Evolutionary conservation across 2,329 filamentous ascomycete species (phyloP).

Genomic region (Monosporascus cannonballus): DNA sequence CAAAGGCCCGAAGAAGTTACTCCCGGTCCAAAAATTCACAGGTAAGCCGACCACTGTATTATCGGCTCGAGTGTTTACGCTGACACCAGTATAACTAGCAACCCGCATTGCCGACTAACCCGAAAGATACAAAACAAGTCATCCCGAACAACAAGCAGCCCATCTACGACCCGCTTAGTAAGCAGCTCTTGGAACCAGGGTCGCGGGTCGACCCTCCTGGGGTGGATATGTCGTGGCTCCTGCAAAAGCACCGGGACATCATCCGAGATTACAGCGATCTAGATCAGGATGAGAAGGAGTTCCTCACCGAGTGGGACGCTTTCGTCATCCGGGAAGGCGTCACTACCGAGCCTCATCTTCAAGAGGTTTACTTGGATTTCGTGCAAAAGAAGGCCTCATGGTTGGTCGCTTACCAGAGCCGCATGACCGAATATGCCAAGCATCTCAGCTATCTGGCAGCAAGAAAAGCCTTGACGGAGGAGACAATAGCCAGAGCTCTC

Average conservation of each 20-base stretch:
- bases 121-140: slow-evolving; percentile 29
- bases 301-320: slow-evolving; percentile 52
- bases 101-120: slow-evolving; percentile 9
- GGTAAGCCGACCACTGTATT: slow-evolving; percentile 8
- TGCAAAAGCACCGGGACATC: slow-evolving; percentile 53
- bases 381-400: slow-evolving; percentile 43
- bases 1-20: slow-evolving; percentile 12
- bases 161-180: slow-evolving; percentile 53
- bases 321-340: slow-evolving; percentile 46
- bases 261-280: slow-evolving; percentile 53
- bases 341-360: slow-evolving; percentile 46
- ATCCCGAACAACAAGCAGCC: slow-evolving; percentile 46
- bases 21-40: slow-evolving; percentile 12
- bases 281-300: slow-evolving; percentile 48
- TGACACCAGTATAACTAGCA: slow-evolving; percentile 11
- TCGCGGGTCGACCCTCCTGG: slow-evolving; percentile 37
- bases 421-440: slow-evolving; percentile 49
- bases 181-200: slow-evolving; percentile 43
- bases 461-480: slow-evolving; percentile 39
- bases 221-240: slow-evolving; percentile 46
- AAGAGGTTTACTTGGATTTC: slow-evolving; percentile 46
- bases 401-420: slow-evolving; percentile 42
- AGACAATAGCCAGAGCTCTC: slow-evolving; percentile 36
- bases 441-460: slow-evolving; percentile 46
- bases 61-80: neutral